phyloP scores from a whole-genome alignment of 352 stramenopile genomes.

The Pythium sp. region DNA sequence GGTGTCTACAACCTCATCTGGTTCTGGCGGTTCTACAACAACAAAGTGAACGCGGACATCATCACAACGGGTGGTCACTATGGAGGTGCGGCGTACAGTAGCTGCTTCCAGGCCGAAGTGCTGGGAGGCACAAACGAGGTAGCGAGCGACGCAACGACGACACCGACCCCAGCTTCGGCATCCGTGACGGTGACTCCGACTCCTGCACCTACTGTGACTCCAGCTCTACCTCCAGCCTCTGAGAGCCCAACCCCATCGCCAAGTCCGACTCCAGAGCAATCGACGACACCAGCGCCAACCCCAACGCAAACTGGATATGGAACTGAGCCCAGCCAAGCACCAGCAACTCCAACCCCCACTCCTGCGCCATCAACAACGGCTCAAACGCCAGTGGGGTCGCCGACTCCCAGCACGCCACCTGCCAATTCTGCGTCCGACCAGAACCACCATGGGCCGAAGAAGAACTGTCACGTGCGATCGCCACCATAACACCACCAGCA shows the following conservation, averaged over 20 bases:
- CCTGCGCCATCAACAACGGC: not conserved
- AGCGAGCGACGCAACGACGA: not conserved
- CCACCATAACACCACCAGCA: not conserved
- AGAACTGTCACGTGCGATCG: not conserved
- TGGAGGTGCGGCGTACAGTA: conserved; percentile 58
- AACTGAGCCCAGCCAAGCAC: not conserved
- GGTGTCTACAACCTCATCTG: conserved; percentile 67
- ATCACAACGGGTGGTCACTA: conserved; percentile 25
- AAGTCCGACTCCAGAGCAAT: not conserved
- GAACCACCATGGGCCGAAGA: not conserved
- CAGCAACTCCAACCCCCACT: not conserved
- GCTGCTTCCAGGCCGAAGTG: conserved; percentile 66
- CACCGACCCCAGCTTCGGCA: not conserved
- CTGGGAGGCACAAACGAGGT: not conserved
- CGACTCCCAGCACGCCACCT: not conserved
- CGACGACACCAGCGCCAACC: no score
- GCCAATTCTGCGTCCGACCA: not conserved
- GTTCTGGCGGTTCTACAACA: conserved; percentile 74
- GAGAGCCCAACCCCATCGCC: no score
- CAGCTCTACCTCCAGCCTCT: no score
- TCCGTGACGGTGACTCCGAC: not conserved
- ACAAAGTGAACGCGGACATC: conserved; percentile 23
- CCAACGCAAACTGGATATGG: not conserved
- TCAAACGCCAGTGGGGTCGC: not conserved
- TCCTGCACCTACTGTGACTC: not conserved